These are phyloP conservation scores for Chaetomiaceae sp. DNA, from an alignment of 2,329 filamentous ascomycete species.

Conservation along the genomic window DNA sequence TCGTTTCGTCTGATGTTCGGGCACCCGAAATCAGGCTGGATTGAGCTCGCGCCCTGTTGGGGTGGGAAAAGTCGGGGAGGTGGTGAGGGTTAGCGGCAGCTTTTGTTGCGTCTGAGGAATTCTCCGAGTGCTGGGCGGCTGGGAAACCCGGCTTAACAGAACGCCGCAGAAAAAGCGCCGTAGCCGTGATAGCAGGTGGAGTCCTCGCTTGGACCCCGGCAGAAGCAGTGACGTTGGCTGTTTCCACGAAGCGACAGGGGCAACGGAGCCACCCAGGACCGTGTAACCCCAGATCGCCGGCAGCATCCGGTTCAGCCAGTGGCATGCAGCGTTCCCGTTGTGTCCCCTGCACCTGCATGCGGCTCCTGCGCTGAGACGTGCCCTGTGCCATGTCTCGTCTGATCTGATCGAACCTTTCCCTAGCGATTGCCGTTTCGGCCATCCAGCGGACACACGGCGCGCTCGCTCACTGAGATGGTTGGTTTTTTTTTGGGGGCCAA, in stretches of 20 bases:
- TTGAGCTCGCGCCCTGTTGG: background rate
- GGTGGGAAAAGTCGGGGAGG: background rate
- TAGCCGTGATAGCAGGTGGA: background rate
- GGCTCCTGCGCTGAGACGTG: constrained; percentile 29
- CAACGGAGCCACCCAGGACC: background rate
- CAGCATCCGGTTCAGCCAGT: constrained; percentile 2
- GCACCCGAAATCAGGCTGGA: background rate
- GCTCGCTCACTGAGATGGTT: no score
- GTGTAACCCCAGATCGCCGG: constrained; percentile 10
- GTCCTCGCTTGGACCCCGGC: constrained; percentile 3
- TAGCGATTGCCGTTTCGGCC: no score
- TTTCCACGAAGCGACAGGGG: constrained; percentile 5
- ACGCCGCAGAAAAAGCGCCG: background rate
- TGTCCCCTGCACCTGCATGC: constrained; percentile 19
- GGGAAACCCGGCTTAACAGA: constrained; percentile 3
- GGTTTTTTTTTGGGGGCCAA: no score
- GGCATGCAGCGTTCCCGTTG: no score
- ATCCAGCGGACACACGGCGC: no score
- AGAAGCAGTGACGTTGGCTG: background rate
- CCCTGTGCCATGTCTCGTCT: constrained; percentile 32
- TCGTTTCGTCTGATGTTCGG: constrained; percentile 10
- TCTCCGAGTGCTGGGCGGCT: constrained; percentile 18
- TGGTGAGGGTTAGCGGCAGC: background rate
- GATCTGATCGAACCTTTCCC: constrained; percentile 25
- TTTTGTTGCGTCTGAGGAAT: constrained; percentile 21